Conservation (phyloP, 2,329 filamentous ascomycete genomes). For the Fusarium verticillioides region DNA sequence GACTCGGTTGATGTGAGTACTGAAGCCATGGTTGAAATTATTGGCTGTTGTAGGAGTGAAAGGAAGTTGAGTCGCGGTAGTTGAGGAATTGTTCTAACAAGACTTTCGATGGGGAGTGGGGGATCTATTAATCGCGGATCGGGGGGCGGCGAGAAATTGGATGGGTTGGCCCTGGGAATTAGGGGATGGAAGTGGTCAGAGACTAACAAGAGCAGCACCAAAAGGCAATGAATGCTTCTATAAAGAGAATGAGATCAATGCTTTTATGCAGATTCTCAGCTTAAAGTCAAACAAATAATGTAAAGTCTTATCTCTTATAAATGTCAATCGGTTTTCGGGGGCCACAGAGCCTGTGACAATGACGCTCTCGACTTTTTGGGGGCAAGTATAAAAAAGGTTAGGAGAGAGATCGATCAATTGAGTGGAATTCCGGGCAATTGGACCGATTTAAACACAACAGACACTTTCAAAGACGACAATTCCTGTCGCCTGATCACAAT, state of each 20-base stretch:
- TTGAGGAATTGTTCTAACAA: constrained; percentile 14
- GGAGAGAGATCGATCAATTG: constrained; percentile 3
- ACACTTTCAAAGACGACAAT: constrained; percentile 2
- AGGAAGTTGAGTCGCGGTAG: constrained; percentile 2
- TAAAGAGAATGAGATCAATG: not conserved
- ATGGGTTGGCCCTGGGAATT: constrained; percentile 24
- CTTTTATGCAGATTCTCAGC: not conserved
- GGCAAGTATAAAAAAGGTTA: not conserved
- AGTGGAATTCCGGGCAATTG: constrained; percentile 13
- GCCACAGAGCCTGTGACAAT: constrained; percentile 33
- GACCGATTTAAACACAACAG: constrained; percentile 6
- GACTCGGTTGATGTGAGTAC: constrained; percentile 51
- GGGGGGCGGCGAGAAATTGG: constrained; percentile 39
- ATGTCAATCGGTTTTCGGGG: constrained; percentile 22
- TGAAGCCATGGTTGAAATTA: constrained; percentile 47
- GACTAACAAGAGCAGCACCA: constrained; percentile 1
- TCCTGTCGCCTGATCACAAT: constrained; percentile 16
- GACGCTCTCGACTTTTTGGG: constrained; percentile 30
- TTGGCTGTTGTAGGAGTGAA: constrained; percentile 9
- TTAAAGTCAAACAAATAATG: not conserved
- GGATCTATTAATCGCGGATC: constrained; percentile 33
- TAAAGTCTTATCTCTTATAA: not conserved
- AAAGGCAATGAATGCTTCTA: not conserved
- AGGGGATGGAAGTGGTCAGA: constrained; percentile 6
- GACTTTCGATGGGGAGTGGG: constrained; percentile 35